Base-by-base conservation (phyloP, 352 stramenopile genomes). In the Phytophthora chlamydospora region DNA sequence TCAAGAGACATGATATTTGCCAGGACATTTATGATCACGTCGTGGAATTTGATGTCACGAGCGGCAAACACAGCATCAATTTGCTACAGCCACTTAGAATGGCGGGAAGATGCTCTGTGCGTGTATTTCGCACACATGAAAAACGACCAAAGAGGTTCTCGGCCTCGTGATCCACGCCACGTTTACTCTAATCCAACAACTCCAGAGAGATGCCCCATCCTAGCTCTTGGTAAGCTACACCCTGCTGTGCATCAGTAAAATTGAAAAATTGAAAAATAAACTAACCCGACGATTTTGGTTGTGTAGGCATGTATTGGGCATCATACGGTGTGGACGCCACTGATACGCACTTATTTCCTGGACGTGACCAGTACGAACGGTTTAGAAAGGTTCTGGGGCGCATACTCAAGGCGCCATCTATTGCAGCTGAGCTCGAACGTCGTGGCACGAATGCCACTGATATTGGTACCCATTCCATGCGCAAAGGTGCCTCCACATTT, bases 61-160 rank as follows among this genome's bases (percentile, higher is more conserved):
- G 36, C 53, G 9, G 36, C 43, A 0, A 73, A 62, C 35, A 62
- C 65, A 6, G 32, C 29, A 5, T 54, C 47, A 5, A 50, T 73
- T 32, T 62, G 49, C 27, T 66, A 66, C 21, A 6, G 24, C 9
- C 61, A 77, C 36, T 34, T 79, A 2, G 50, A 67, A 16, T 82
- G 49, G 50, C 31, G 47, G 0, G 61, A 72, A 12, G 69, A 82
- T 58, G 57, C 73, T 12, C 32, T 77, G 0, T 51, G 62, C 14
- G 62, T 79, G 0, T 74, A 66, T 40, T 82, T 79, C 34, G 57
- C 68, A 0, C 58, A 81, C 21, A 76, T 70, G 58, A 77, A 79
- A 31, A 77, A 66, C 6, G 55, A 76, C 16, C 59, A 82, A 53
- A 17, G 38, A 9, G 64, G 52, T 17, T 19, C 41, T 6, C 33